Evolutionary conservation across 129 eudicot species (phyloP), one percentile per base, ranked within the genome.

Genomic region (Flaveria robusta): DNA sequence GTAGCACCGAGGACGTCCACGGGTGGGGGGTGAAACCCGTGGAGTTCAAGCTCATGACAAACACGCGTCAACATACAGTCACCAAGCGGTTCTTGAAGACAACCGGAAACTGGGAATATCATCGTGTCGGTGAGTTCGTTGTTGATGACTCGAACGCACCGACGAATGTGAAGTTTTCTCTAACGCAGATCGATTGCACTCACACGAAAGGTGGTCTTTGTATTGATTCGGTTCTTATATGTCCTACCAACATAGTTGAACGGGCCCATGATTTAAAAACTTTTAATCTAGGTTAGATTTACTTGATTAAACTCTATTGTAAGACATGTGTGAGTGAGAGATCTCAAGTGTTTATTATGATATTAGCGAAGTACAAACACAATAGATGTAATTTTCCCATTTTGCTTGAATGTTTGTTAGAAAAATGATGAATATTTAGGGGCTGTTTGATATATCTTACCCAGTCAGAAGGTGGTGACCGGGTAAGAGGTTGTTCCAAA

Each of bases 161-260:
- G 31, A 90, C 83, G 2, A 90, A 81, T 78, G 69, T 92, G 75
- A 86, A 85, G 72, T 92, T 86, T 70, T 90, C 94, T 0, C 42
- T 86, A 83, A 90, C 85, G 10, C 96, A 90, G 86, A 92, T 92
- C 43, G 96, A 92, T 75, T 92, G 94, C 80, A 92, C 98, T 16
- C 98, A 90, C 59, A 81, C 87, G 11, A 92, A 92, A 83, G 96
- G 96, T 77, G 94, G 98, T 13, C 88, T 92, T 19, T 84, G 86
- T 14, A 82, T 92, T 68, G 92, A 90, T 49, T 92, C 94, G 9
- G 93, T 92, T 72, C 59, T 86, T 62, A 81, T 92, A 72, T 83
- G 79, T 47, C 93, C 96, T 19, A 68, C 39, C 39, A 34, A 34
- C 39, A 0, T 34, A 34, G 5, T 34, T 34, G 39, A 34, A 34